These are phyloP conservation scores for Trichoderma pleuroti DNA, from an alignment of 2,329 filamentous ascomycete genomes.

Conservation along the genomic window DNA sequence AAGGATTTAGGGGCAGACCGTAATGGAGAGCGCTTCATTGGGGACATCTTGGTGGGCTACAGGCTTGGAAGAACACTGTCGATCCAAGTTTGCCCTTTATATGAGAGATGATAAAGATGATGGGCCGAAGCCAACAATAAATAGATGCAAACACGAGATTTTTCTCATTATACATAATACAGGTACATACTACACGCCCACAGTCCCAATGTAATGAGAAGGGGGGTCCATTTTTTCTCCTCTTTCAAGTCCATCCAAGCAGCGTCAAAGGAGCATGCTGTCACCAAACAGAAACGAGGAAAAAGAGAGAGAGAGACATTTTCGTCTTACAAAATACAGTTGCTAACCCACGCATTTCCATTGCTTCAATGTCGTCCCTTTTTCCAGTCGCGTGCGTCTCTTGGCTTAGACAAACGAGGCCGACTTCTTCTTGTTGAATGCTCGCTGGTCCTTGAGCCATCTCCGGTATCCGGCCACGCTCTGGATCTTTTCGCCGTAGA, in stretches of 20 bases:
- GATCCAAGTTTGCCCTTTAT: slow-evolving; percentile 56
- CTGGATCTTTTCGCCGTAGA: slow-evolving; percentile 97
- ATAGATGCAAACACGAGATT: slow-evolving; percentile 26
- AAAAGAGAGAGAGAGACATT: background rate
- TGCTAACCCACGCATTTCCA: background rate
- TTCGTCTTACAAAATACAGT: background rate
- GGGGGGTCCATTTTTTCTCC: slow-evolving; percentile 3
- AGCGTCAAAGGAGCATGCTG: background rate
- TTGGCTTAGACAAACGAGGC: slow-evolving; percentile 55
- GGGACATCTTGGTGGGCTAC: slow-evolving; percentile 68
- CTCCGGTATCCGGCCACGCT: slow-evolving; percentile 87
- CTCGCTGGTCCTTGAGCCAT: slow-evolving; percentile 96
- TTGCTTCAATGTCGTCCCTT: background rate
- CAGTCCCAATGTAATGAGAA: slow-evolving; percentile 14
- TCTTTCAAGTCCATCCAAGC: slow-evolving; percentile 3
- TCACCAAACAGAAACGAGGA: background rate
- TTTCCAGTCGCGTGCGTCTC: slow-evolving; percentile 31
- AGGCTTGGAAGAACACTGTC: slow-evolving; percentile 67
- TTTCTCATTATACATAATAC: slow-evolving; percentile 28
- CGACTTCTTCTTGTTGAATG: slow-evolving; percentile 93
- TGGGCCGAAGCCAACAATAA: background rate
- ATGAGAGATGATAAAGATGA: slow-evolving; percentile 27
- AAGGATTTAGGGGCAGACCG: slow-evolving; percentile 56
- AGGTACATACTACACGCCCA: slow-evolving; percentile 15
- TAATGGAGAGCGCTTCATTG: slow-evolving; percentile 56